Percentiles rank a stretch among this genome's conserved stretches.
These are phyloP conservation scores for Fusarium sp. DNA, from an alignment of 2,329 filamentous ascomycete species.

Conservation along the genomic window DNA sequence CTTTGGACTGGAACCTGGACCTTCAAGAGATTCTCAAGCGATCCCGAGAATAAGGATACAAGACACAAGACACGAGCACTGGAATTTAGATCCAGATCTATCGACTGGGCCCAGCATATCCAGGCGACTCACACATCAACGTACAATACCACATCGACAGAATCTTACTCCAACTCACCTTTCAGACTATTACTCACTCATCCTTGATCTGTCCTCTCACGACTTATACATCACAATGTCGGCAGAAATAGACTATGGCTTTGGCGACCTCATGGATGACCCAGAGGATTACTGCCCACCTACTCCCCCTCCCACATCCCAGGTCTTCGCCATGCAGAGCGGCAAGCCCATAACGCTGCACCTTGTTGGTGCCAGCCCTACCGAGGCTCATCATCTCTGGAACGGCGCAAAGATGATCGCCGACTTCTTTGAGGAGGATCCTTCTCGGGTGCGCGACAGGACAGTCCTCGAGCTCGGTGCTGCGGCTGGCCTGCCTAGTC, in stretches of 20 bases:
- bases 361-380: conserved; percentile 87
- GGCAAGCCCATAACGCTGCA: conserved; percentile 77
- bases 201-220: not conserved
- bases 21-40: not conserved
- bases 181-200: conserved; percentile 8
- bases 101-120: not conserved
- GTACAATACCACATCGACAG: not conserved
- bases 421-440: conserved; percentile 79
- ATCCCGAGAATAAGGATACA: not conserved
- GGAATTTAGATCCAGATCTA: not conserved
- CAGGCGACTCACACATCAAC: not conserved
- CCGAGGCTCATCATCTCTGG: conserved; percentile 94
- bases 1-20: conserved; percentile 2
- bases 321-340: conserved; percentile 76
- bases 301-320: conserved; percentile 79
- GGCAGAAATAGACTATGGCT: conserved; percentile 55
- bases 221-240: conserved; percentile 46
- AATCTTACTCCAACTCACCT: conserved; percentile 18
- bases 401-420: conserved; percentile 86
- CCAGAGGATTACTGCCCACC: conserved; percentile 85
- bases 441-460: conserved; percentile 72
- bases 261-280: conserved; percentile 78
- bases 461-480: conserved; percentile 91
- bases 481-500: conserved; percentile 84
- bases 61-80: no score